Evolutionary conservation across 495 filamentous ascomycete species (phyloP).

Genomic region (Annulohypoxylon maeteangense): DNA sequence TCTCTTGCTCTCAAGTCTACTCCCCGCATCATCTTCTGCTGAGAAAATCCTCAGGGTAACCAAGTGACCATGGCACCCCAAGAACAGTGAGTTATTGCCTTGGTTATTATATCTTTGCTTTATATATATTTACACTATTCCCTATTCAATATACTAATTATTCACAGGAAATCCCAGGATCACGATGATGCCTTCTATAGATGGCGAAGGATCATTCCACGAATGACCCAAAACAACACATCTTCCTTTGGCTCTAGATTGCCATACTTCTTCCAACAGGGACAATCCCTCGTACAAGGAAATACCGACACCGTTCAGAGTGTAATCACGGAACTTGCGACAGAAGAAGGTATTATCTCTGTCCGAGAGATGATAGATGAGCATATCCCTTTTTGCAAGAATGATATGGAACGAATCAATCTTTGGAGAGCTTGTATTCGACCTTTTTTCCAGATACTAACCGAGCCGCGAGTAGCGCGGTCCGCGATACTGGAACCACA

Average conservation of each 20-base stretch:
- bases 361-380: constrained; percentile 29
- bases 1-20: neutral
- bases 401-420: neutral
- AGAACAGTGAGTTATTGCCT: neutral
- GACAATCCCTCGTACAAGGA: constrained; percentile 14
- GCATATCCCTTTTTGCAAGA: constrained; percentile 4
- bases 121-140: neutral
- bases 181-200: neutral
- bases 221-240: neutral
- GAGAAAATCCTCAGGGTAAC: too few species aligned
- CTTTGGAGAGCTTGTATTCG: constrained; percentile 25
- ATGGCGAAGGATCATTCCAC: constrained; percentile 15
- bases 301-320: constrained; percentile 18
- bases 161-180: neutral
- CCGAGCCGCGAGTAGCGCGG: constrained; percentile 20
- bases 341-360: constrained; percentile 8
- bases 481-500: constrained; percentile 29
- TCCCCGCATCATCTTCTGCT: neutral
- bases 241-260: neutral
- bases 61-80: neutral
- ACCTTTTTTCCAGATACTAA: constrained; percentile 31
- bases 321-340: constrained; percentile 21
- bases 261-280: constrained; percentile 26
- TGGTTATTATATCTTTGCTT: neutral
- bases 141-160: neutral